phyloP scores from a whole-genome alignment of 257 asterid species.

The Fraxinus americana region DNA sequence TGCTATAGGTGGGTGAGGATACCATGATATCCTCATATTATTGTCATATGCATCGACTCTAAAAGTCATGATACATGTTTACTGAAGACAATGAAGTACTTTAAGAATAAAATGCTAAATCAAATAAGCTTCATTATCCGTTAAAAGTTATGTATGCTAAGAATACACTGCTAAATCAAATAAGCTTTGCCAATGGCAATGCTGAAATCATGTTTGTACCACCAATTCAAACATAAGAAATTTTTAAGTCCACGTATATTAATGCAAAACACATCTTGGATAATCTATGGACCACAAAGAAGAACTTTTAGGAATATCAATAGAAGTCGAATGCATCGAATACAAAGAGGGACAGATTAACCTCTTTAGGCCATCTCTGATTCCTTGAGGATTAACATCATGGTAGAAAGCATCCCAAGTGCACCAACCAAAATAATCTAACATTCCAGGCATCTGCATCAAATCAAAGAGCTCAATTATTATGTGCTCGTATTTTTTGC shows the following conservation, averaged over 20 bases:
- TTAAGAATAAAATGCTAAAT: not conserved
- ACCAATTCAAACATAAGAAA: not conserved
- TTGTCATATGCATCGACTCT: not conserved
- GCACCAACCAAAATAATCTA: conserved; percentile 58
- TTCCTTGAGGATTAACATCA: conserved; percentile 52
- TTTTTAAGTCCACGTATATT: not conserved
- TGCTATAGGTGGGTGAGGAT: not conserved
- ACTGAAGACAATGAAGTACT: not conserved
- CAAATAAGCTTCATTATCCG: not conserved
- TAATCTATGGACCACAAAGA: not conserved
- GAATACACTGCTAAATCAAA: not conserved
- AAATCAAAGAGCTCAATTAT: not conserved
- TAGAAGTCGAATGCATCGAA: conserved; percentile 10
- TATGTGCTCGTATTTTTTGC: not conserved
- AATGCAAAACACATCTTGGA: not conserved
- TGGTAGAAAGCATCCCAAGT: conserved; percentile 64
- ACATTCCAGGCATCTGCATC: conserved; percentile 51
- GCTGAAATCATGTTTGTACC: not conserved
- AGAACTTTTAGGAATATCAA: not conserved
- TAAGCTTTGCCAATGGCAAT: not conserved
- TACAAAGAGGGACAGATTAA: not conserved
- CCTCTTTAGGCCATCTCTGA: conserved; percentile 48
- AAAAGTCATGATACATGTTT: not conserved
- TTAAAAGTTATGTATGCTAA: not conserved
- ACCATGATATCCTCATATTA: not conserved